Base-by-base conservation (phyloP, 1,284 basidiomycete species). In the Cryptococcus jaspeensis region DNA sequence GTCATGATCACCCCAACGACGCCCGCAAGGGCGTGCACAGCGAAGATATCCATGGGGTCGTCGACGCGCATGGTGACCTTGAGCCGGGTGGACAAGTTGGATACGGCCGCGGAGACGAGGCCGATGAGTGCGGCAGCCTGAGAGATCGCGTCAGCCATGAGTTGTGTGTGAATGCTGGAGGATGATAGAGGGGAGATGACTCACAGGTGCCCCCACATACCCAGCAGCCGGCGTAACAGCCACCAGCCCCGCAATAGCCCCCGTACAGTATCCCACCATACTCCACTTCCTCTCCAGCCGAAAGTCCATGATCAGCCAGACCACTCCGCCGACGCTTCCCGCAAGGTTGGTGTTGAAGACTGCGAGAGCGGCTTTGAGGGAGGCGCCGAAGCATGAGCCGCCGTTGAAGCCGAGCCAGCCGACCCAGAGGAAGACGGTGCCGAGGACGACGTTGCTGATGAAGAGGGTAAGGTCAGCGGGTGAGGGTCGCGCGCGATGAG, bases 21-120 rank as follows among this genome's bases (percentile, higher is more conserved):
- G 47, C 94, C 94, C 4, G 90, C 91, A 18, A 97, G 78, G 42
- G 89, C 92, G 80, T 98, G 92, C 67, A 92, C 88, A n/a, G 89
- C 87, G 73, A 89, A 91, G 57, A 92, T 82, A 83, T 92, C 89
- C 76, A 77, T 76, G 8, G 73, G 70, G 56, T 70, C 66, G 48
- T 66, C 76, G 60, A 79, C 77, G 42, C 76, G 67, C 76, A 79
- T 79, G 5, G 68, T 64, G 42, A 61, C 75, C 85, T 80, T 81
- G 85, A 92, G 71, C 68, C 90, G 87, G 3, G 93, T 95, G 37
- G 88, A 87, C 78, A 91, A 88, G 77, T 96, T 95, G 75, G 89
- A 92, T 16, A 88, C 73, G 1, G 80, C 83, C 2, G 89, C 89
- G 1, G 89, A 83, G 35, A 90, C 76, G 59, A 89, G 78, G 42